Percentiles rank a stretch among this genome's conserved stretches.
Conservation (phyloP, 2,329 filamentous ascomycete genomes). For the Fusarium sp. region DNA sequence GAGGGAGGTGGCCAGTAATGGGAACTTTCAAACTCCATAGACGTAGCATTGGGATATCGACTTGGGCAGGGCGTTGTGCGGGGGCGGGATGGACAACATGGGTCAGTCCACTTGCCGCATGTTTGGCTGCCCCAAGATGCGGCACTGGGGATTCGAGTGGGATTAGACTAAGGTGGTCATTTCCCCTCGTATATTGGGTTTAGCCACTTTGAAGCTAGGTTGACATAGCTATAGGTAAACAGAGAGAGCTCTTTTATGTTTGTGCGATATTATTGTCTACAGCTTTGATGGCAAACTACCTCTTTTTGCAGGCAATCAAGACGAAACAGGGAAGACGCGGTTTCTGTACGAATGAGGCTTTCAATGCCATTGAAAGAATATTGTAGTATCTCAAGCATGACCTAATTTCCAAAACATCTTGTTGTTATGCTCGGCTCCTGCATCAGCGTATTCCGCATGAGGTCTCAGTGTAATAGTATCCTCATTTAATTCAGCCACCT, state of each 20-base stretch:
- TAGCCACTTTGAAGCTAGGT: not conserved
- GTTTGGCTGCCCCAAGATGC: not conserved
- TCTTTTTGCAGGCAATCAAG: not conserved
- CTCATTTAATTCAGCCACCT: not conserved
- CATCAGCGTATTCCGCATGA: not conserved
- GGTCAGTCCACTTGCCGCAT: not conserved
- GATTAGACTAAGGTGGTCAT: fast-evolving
- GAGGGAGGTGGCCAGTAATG: no score
- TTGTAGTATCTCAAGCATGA: not conserved
- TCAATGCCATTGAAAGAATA: fast-evolving
- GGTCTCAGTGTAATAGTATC: not conserved
- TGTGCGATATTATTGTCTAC: no score
- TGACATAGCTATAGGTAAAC: not conserved
- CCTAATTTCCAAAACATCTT: constrained; percentile 12
- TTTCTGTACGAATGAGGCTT: no score
- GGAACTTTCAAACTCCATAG: not conserved
- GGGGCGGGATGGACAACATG: not conserved
- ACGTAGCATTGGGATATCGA: fast-evolving
- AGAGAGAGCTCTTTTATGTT: no score
- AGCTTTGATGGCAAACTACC: no score
- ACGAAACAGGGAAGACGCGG: not conserved
- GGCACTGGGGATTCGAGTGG: not conserved
- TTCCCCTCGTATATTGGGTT: fast-evolving
- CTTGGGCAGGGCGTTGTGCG: not conserved
- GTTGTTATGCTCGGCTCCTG: constrained; percentile 11